Conservation (phyloP, 2,329 filamentous ascomycete species). For the Parafenestella ontariensis region DNA sequence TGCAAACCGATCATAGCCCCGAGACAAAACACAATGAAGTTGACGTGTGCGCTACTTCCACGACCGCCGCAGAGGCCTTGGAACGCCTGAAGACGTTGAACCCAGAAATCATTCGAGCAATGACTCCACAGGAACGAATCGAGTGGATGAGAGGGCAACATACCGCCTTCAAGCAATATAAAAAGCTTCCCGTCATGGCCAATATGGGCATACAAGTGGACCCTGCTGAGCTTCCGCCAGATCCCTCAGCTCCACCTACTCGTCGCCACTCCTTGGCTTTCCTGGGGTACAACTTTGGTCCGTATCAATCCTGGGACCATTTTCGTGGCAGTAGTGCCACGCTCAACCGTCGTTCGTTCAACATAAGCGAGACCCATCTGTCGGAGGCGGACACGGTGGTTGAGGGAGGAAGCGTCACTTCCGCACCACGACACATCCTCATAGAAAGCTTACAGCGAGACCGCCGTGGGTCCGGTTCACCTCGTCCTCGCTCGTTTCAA, state of each 20-base stretch:
- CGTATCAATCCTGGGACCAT: constrained; percentile 3
- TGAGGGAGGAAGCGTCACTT: constrained; percentile 5
- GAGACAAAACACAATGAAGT: not conserved
- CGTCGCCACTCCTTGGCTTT: constrained; percentile 9
- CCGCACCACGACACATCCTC: constrained; percentile 1
- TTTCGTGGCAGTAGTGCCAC: constrained; percentile 6
- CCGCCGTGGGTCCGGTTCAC: constrained; percentile 7
- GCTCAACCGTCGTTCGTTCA: constrained; percentile 3
- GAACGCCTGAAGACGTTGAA: constrained; percentile 11
- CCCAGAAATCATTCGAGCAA: constrained; percentile 11
- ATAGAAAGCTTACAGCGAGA: constrained; percentile 6
- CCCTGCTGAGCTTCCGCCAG: not conserved
- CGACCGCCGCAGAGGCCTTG: constrained; percentile 9
- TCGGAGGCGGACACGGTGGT: constrained; percentile 17
- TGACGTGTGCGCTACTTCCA: constrained; percentile 4
- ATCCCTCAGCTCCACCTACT: not conserved
- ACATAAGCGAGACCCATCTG: constrained; percentile 14
- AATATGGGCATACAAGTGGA: constrained; percentile 8
- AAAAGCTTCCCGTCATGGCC: constrained; percentile 10
- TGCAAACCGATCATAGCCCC: not conserved
- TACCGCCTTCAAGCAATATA: constrained; percentile 18
- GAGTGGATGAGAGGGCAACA: constrained; percentile 26
- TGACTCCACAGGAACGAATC: constrained; percentile 18
- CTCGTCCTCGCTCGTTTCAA: constrained; percentile 10
- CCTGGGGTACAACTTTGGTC: constrained; percentile 4